Base-by-base conservation (phyloP, 164 flowering plant genomes). In the Liriodendron chinense region DNA sequence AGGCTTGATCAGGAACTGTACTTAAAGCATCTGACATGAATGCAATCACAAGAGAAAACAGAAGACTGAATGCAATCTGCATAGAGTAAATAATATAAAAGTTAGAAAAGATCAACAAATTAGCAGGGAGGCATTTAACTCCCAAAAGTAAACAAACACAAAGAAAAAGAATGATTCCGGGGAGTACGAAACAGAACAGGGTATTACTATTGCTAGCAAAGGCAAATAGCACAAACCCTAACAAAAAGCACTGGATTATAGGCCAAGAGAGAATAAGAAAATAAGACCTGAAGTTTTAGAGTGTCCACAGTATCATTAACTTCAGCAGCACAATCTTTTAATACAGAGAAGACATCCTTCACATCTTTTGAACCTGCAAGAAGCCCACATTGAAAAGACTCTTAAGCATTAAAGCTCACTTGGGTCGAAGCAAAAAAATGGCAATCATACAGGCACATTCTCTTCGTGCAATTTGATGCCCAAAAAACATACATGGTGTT, bases 11-110 rank as follows among this genome's bases (percentile, higher is more conserved):
- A 65, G 96, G 86, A 61, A 81, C 81, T n/a, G 93, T 78, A 71
- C 97, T 88, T 80, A 96, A 79, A 65, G 93, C 98, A 87, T 96
- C 99, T 74, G 99, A 96, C 78, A 89, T 81, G 75, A 94, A 89
- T 74, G 93, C 87, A 72, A 92, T 90, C 28, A 93, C 84, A 28
- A 96, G 85, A 73, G 93, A 87, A 81, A 92, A 96, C 18, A 94
- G 87, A 81, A 92, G 88, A 77, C 97, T 85, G 80, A 82, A 91
- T 16, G 87, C 80, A 68, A 89, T 89, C 98, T 94, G 96, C 90
- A 86, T 5, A 71, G 62, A 48, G 12, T 0, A 74, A 64, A 65
- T 22, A 65, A 49, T 64, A 57, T 1, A 12, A n/a, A 48, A 53
- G 74, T 26, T 24, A 63, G 74, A 66, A 53, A 67, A 56, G 50